Evolutionary conservation across 2,329 filamentous ascomycete genomes (phyloP).

Genomic region (Colletotrichum cereale): DNA sequence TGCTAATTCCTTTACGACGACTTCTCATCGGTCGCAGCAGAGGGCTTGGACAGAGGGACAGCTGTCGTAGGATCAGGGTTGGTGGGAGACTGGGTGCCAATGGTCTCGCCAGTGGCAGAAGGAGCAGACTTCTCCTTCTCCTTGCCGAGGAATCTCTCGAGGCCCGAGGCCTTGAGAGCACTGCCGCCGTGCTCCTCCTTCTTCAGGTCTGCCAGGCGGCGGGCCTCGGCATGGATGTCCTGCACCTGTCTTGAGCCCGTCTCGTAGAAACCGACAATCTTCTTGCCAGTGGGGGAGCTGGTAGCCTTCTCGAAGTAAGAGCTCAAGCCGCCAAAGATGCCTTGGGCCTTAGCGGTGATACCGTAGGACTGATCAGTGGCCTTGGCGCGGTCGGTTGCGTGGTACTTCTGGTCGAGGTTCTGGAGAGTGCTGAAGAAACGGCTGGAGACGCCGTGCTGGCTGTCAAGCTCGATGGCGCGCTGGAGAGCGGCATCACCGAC

Average conservation of each 20-base stretch:
- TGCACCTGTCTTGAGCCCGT: constrained; percentile 88
- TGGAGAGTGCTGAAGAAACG: constrained; percentile 83
- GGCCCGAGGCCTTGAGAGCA: constrained; percentile 69
- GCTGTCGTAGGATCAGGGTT: constrained; percentile 37
- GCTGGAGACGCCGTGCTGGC: constrained; percentile 86
- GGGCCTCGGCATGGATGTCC: constrained; percentile 93
- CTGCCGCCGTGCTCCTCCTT: constrained; percentile 71
- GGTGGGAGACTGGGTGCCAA: constrained; percentile 42
- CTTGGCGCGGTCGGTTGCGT: constrained; percentile 88
- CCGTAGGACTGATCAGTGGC: constrained; percentile 88
- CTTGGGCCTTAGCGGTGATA: constrained; percentile 79
- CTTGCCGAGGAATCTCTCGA: constrained; percentile 70
- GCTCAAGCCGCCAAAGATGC: constrained; percentile 73
- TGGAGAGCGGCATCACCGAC: constrained; percentile 82
- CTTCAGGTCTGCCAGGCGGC: constrained; percentile 90
- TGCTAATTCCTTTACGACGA: constrained; percentile 5
- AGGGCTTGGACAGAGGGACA: constrained; percentile 41
- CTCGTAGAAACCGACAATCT: constrained; percentile 88
- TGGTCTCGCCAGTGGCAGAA: constrained; percentile 62
- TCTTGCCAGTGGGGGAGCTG: constrained; percentile 88
- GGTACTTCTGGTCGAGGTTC: constrained; percentile 85
- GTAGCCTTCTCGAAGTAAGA: constrained; percentile 97
- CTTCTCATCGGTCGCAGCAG: constrained; percentile 45
- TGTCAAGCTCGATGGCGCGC: constrained; percentile 87
- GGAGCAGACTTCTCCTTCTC: constrained; percentile 66